Conservation (phyloP, 345 rosid genomes). For the Cardiospermum halicacabum region DNA sequence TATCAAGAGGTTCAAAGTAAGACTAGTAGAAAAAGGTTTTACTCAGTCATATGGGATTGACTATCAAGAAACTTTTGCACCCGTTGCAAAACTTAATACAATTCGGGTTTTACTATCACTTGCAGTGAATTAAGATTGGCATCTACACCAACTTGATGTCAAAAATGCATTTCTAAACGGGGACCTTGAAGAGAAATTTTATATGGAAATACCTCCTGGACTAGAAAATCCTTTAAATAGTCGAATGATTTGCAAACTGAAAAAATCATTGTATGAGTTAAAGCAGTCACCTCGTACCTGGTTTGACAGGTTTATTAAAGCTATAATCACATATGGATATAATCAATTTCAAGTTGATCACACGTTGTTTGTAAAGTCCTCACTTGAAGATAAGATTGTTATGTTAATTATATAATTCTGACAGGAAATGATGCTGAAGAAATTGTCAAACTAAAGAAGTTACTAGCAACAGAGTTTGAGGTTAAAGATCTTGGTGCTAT, state of each 20-base stretch:
- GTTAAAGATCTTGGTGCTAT: not conserved
- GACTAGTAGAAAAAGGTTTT: not conserved
- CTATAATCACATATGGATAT: not conserved
- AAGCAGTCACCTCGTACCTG: not conserved
- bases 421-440: not conserved
- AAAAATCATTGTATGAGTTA: not conserved
- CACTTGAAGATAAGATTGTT: not conserved
- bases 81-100: no score
- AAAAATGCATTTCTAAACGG: no score
- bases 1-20: not conserved
- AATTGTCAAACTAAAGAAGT: not conserved
- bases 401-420: not conserved
- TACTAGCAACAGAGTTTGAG: not conserved
- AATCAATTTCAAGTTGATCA: not conserved
- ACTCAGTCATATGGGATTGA: not conserved
- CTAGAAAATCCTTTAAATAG: no score
- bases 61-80: not conserved
- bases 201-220: no score
- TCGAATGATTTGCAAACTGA: not conserved
- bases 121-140: not conserved
- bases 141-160: not conserved
- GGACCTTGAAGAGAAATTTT: no score
- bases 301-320: not conserved
- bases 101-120: not conserved
- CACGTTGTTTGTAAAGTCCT: not conserved